These are phyloP conservation scores for Apostasia ramifera DNA, from an alignment of 106 monocot genomes.

Conservation along the genomic window DNA sequence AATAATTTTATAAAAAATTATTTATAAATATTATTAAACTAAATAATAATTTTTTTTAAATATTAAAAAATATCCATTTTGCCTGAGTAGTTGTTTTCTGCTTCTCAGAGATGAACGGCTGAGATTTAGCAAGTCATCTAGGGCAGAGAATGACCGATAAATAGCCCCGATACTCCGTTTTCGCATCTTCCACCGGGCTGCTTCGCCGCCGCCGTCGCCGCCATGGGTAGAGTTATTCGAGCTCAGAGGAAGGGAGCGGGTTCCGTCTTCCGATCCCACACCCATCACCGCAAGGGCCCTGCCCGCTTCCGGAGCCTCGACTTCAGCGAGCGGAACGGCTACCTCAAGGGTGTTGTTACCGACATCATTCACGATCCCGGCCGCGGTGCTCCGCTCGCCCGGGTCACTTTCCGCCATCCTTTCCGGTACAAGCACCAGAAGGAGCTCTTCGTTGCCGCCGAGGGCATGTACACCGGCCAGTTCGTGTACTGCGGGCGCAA, in stretches of 20 bases:
- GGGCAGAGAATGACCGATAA: too few species aligned
- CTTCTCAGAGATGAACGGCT: too few species aligned
- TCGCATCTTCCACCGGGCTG: too few species aligned
- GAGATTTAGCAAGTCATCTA: too few species aligned
- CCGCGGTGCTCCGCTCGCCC: conserved; percentile 32
- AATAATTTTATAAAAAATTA: too few species aligned
- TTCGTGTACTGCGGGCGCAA: conserved; percentile 54
- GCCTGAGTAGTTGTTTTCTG: too few species aligned
- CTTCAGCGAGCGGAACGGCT: conserved; percentile 57
- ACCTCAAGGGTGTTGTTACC: conserved; percentile 46
- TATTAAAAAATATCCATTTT: too few species aligned
- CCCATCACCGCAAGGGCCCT: conserved; percentile 44
- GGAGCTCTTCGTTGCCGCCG: conserved; percentile 55
- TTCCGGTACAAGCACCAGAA: conserved; percentile 59
- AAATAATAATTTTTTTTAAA: too few species aligned
- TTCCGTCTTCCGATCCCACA: conserved; percentile 33
- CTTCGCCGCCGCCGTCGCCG: conserved; percentile 7
- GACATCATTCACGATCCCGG: conserved; percentile 63
- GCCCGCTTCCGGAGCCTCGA: conserved; percentile 42
- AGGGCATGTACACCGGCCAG: conserved; percentile 57
- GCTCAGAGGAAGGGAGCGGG: conserved; percentile 52
- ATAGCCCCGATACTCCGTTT: too few species aligned
- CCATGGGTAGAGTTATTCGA: conserved; percentile 48
- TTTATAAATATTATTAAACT: too few species aligned
- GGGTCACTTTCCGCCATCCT: conserved; percentile 38